Base-by-base conservation (phyloP, 2,329 filamentous ascomycete genomes). In the Eutypa lata region DNA sequence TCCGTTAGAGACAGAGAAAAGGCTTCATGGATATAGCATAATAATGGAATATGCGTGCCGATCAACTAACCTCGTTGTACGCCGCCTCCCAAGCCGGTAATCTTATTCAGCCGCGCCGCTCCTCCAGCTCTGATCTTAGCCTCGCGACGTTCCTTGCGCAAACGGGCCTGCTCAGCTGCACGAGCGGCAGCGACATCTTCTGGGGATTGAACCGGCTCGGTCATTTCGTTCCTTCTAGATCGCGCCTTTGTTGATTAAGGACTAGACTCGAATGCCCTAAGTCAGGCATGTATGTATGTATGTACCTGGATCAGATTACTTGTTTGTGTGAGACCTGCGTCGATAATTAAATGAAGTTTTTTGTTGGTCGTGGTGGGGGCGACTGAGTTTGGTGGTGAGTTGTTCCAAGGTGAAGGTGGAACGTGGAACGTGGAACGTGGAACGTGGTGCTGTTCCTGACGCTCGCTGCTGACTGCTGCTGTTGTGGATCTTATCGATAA, bases 61-160 rank as follows among this genome's bases (percentile, higher is more conserved):
- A 22, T 13, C 37, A 35, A 61, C 69, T 31, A 50, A 80, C 77
- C 75, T 71, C 73, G 62, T 58, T 73, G 70, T n/a, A 81, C 49
- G 56, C 80, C 77, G 26, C 84, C 86, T 52, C 85, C 86, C 24
- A 90, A 72, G 1, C 86, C 85, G 13, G 87, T 90, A 69, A 94
- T 94, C 69, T 82, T 88, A 63, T 89, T 86, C 56, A 94, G 73
- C 55, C 90, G 76, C 38, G 84, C 80, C 18, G 84, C 82, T 53
- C 87, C 89, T 54, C 87, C 85, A 48, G 86, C 83, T 63, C 81
- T 83, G 71, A 92, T 85, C 76, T 92, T 93, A 53, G 88, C 89
- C 68, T 91, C 87, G 47, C 89, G 82, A 38, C 88, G 84, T 69
- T 92, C 89, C 70, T 91, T 90, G 61, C 90, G 87, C 53, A 90